phyloP scores from a whole-genome alignment of 2,329 filamentous ascomycete genomes.

The Penicillium hesseltinei region DNA sequence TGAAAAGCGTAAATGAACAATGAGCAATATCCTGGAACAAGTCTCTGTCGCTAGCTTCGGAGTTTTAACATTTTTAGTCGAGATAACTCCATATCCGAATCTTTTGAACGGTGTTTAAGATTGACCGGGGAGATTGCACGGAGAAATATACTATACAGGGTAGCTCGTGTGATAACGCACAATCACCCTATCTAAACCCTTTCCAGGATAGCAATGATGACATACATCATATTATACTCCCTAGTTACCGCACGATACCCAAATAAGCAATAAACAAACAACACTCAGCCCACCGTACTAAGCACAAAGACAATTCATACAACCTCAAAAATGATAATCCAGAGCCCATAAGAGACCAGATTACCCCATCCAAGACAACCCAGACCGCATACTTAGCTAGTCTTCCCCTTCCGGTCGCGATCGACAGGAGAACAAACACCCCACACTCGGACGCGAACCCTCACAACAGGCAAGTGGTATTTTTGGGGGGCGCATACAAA shows the following conservation, averaged over 20 bases:
- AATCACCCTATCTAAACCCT: background rate
- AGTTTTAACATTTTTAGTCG: background rate
- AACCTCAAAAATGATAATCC: background rate
- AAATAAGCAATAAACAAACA: conserved; percentile 5
- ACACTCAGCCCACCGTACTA: background rate
- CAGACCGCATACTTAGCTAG: conserved; percentile 4
- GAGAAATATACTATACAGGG: background rate
- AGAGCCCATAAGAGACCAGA: background rate
- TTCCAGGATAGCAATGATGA: background rate
- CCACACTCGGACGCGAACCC: conserved; percentile 5
- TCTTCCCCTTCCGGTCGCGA: conserved; percentile 12
- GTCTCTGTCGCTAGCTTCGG: background rate
- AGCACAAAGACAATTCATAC: conserved; percentile 1
- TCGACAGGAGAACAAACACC: conserved; percentile 24
- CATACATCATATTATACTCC: background rate
- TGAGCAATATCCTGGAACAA: background rate
- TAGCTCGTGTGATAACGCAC: background rate
- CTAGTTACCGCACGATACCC: background rate
- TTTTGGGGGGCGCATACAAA: background rate
- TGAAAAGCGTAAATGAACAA: background rate
- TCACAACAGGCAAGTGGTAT: conserved; percentile 1
- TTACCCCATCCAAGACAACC: background rate
- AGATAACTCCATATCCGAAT: background rate
- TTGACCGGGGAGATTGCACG: background rate
- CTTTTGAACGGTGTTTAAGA: background rate